Evolutionary conservation across 148 eudicot species (phyloP), one percentile per base, ranked within the genome.

Genomic region (Drosera capensis): DNA sequence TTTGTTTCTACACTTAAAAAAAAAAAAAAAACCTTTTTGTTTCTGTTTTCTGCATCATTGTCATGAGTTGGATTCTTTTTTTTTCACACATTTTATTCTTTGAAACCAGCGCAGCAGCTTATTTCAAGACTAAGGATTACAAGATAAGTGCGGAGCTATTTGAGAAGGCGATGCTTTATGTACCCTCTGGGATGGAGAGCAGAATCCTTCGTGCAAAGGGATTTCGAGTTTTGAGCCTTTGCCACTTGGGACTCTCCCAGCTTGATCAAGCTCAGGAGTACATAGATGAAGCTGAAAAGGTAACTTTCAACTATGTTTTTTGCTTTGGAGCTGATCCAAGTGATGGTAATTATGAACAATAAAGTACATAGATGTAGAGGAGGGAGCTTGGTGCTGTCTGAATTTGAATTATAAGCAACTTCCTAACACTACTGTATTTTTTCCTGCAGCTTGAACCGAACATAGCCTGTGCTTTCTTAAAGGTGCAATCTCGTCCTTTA

Each of bases 231-330:
- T 54, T 90, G 55, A 75, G 85, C 62, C 80, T 90, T 34, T 90
- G 99, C 67, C 69, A 85, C 67, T 55, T 90, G 43, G 95, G 78
- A 49, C 80, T 85, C 25, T 74, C 81, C 38, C 95, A 81, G 62
- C 88, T 85, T 34, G 95, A 85, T 66, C 83, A 74, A 76, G 95
- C 99, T 50, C 67, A 76, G 69, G 99, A 90, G 52, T 90, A 85
- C 67, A 78, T 85, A 37, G 79, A 78, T 43, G 95, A 90, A 68
- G 95, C 99, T 38, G 95, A 76, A 50, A 90, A 90, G 85, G 99
- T 81, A 71, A 1, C 22, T 8, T 20, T 11, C 38, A 41, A 17
- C 5, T 2, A 1, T 20, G 21, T 13, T 34, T 34, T 1, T 15
- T 28, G 13, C 13, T 11, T 34, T 34, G 38, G n/a, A 34, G 38